Conservation (phyloP, 2,329 filamentous ascomycete genomes). For the Pyrenochaeta sp. region DNA sequence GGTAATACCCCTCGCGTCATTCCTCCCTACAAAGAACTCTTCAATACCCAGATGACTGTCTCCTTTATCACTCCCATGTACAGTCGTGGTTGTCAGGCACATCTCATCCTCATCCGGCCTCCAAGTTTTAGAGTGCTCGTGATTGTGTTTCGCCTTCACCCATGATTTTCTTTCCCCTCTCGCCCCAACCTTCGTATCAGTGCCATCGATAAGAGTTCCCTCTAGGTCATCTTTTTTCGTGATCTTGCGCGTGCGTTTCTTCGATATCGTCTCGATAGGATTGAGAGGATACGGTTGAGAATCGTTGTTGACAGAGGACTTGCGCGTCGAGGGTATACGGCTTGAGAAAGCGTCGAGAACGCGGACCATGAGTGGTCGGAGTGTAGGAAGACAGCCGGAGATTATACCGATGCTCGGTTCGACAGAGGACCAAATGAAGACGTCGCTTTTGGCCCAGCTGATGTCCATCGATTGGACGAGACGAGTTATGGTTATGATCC, state of each 20-base stretch:
- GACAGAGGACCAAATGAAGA: constrained; percentile 40
- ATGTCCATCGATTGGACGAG: constrained; percentile 31
- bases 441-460: constrained; percentile 38
- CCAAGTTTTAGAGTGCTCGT: constrained; percentile 20
- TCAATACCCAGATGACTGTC: not conserved
- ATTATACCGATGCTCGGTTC: constrained; percentile 40
- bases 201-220: constrained; percentile 11
- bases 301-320: constrained; percentile 12
- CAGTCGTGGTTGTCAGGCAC: constrained; percentile 27
- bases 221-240: constrained; percentile 21
- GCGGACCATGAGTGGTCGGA: constrained; percentile 28
- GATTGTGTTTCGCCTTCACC: constrained; percentile 1
- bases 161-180: constrained; percentile 4
- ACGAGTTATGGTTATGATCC: constrained; percentile 33
- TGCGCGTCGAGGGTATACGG: constrained; percentile 16
- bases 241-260: constrained; percentile 31
- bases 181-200: not conserved
- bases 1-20: constrained; percentile 19
- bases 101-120: constrained; percentile 34
- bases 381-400: constrained; percentile 33
- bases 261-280: constrained; percentile 32
- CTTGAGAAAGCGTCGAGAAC: constrained; percentile 18
- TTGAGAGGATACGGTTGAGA: constrained; percentile 15
- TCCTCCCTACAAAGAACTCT: not conserved
- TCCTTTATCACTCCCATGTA: constrained; percentile 14